Conservation (phyloP, 192 early-diverging fungal species). For the Coemansia sp. region DNA sequence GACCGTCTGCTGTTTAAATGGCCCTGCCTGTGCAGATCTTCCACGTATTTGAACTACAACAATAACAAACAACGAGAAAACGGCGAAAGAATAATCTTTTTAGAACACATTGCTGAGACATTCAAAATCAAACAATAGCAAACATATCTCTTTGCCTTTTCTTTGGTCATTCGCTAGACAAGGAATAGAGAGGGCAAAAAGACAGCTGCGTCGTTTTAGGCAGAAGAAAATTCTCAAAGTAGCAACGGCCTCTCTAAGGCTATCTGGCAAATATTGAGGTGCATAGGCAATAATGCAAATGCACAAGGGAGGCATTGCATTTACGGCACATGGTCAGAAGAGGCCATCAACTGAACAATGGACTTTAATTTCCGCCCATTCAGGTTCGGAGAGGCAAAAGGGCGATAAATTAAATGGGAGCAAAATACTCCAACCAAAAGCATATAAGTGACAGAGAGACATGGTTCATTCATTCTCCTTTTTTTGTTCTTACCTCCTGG, state of each 20-base stretch:
- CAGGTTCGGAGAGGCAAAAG: not conserved
- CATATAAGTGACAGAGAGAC: not conserved
- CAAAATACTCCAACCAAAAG: not conserved
- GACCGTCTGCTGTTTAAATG: conserved; percentile 12
- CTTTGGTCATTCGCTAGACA: not conserved
- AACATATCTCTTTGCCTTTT: too few relatives aligned
- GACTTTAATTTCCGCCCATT: conserved; percentile 1
- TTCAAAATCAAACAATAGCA: too few relatives aligned
- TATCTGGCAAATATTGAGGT: not conserved
- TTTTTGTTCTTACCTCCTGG: conserved; percentile 23
- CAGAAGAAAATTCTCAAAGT: too few relatives aligned
- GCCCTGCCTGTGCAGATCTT: not conserved
- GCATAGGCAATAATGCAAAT: not conserved
- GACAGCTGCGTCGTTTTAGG: too few relatives aligned
- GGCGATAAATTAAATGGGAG: not conserved
- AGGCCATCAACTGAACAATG: not conserved
- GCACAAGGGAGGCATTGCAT: conserved; percentile 6
- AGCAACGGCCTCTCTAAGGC: too few relatives aligned
- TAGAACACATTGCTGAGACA: not conserved
- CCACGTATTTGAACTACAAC: not conserved
- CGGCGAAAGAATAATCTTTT: not conserved
- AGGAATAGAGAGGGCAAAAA: too few relatives aligned
- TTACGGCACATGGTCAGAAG: not conserved
- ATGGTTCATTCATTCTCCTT: not conserved
- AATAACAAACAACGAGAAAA: not conserved